phyloP scores from a whole-genome alignment of 176 grass and related monocot genomes.

The Themeda triandra region DNA sequence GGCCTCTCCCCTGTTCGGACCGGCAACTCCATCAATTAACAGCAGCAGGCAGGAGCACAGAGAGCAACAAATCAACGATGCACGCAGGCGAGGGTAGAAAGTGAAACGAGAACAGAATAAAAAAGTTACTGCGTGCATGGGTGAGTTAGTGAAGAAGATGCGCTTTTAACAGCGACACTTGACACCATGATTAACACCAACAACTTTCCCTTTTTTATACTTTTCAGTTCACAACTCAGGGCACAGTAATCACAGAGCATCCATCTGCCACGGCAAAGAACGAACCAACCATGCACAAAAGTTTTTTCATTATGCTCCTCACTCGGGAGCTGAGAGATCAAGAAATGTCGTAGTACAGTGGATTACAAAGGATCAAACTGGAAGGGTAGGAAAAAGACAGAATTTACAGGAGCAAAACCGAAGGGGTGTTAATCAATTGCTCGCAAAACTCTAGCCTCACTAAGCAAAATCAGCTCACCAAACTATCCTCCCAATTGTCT shows the following conservation, averaged over 20 bases:
- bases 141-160: neutral
- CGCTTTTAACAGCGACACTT: neutral
- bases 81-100: neutral
- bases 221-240: neutral
- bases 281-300: neutral
- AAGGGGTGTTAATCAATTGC: slow-evolving; percentile 20
- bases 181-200: neutral
- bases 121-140: neutral
- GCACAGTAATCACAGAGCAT: neutral
- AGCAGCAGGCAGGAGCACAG: neutral
- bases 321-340: neutral
- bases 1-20: slow-evolving; percentile 1
- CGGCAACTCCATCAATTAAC: slow-evolving; percentile 30
- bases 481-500: slow-evolving; percentile 6
- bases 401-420: slow-evolving; percentile 42
- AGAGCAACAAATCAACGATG: neutral
- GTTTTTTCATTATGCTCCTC: too few species aligned
- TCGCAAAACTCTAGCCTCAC: slow-evolving; percentile 22
- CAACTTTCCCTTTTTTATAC: neutral
- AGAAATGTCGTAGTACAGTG: neutral
- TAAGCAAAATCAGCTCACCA: slow-evolving; percentile 17
- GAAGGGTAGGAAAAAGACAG: neutral
- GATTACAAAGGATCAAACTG: neutral
- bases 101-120: neutral
- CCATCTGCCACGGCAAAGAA: neutral